Conservation (phyloP, 73 alveolate species). For the Stentor roeselii region DNA sequence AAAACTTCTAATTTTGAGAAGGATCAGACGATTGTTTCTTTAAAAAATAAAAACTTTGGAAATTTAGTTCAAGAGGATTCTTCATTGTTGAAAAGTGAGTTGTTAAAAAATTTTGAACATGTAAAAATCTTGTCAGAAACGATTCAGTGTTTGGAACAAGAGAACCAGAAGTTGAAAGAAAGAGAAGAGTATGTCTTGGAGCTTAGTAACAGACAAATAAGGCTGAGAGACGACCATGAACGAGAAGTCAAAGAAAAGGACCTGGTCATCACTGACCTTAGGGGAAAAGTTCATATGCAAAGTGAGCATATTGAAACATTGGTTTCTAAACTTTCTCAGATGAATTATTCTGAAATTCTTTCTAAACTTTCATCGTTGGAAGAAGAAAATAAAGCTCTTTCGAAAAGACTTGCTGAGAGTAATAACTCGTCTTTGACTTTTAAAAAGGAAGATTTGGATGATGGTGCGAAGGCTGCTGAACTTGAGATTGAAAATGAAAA, state of each 20-base stretch:
- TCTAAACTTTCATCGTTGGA: not conserved
- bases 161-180: conserved; percentile 31
- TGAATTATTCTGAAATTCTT: not conserved
- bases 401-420: conserved; percentile 9
- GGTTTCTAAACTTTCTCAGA: not conserved
- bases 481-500: not conserved
- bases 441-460: conserved; percentile 20
- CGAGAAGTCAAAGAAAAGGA: not conserved
- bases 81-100: not conserved
- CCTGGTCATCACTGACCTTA: not conserved
- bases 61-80: not conserved
- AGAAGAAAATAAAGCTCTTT: conserved; percentile 15
- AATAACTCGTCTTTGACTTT: not conserved
- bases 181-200: conserved; percentile 7
- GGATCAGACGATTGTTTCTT: not conserved
- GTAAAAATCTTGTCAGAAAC: not conserved
- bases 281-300: not conserved
- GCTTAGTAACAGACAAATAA: not conserved
- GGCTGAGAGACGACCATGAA: conserved; percentile 1
- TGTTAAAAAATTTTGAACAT: not conserved
- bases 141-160: conserved; percentile 30
- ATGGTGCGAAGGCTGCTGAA: not conserved
- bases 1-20: conserved; percentile 15
- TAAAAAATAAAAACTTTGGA: not conserved
- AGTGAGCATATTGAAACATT: conserved; percentile 14